Base-by-base conservation (phyloP, 306 rosid species). In the Corylus americana region DNA sequence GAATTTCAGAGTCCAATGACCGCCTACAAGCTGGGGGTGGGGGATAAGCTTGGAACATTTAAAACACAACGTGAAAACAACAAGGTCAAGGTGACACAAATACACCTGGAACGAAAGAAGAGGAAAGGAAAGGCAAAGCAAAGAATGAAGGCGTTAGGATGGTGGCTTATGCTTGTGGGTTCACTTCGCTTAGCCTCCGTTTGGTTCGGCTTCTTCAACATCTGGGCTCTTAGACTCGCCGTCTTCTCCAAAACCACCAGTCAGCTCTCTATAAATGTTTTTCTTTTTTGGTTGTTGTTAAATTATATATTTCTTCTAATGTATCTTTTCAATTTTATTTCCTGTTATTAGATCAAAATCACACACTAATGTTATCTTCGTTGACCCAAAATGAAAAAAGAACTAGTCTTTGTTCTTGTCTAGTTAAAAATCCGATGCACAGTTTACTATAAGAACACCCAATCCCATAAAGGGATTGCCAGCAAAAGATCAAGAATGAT, bases 151-250 rank as follows among this genome's bases (percentile, higher is more conserved):
- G 80, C 88, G 12, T 82, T 94, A 77, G 91, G 97, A 82, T 86
- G 92, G 93, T 94, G 98, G 98, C 85, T 95, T 75, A 86, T 90
- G 85, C 73, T 86, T 55, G 94, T 91, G 49, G 98, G 98, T 50
- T 88, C 94, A 42, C 94, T 95, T 69, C 92, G 97, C n/a, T 74
- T 95, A 71, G 92, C 90, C 55, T 95, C 98, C 47, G 97, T 95
- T 0, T 95, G 98, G 97, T 95, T 95, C 84, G 96, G 98, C 25
- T 95, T 92, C 88, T 91, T 92, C 79, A 83, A 94, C 88, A 91
- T 94, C 73, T 94, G 92, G 94, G 93, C 97, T 69, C 97, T 94
- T 77, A 84, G 92, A 27, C 90, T 91, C 68, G 94, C 87, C 70
- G 93, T 92, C 78, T 95, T 90, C 93, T 91, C 98, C 61, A 80